Evolutionary conservation across 352 stramenopile species (phyloP), one percentile per base, ranked within the genome.

Genomic region (Phytophthora citrophthora): DNA sequence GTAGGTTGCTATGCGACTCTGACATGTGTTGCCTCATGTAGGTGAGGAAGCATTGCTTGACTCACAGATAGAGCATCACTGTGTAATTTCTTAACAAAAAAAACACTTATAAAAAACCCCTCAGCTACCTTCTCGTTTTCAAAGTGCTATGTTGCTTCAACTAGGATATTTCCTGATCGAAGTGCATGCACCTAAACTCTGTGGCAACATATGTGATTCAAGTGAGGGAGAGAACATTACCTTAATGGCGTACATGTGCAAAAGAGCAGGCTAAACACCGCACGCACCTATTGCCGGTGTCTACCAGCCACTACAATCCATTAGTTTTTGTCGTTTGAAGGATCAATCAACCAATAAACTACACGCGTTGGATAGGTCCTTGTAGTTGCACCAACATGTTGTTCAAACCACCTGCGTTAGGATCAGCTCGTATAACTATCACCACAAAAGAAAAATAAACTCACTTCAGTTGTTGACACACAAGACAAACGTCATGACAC

Each of bases 71-170:
- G 60, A 47, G 46, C 61, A 47, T 58, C 54, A 13, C 39, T 57
- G 54, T 68, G 61, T 69, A 69, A 59, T 34, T 64, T 63, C 34
- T 57, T 50, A 69, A 64, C 15, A 43, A 69, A 63, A 60, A 32
- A 61, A 48, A 16, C 50, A 27, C 16, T 67, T 44, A 24, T 49
- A 26, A 60, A 34, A 29, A 3, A n/a, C 36, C 16, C 12, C 11
- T 40, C 5, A 16, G 34, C 5, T 16, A 20, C 20, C 0, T 20
- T 20, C 0, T 20, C 20, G 20, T 20, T 20, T 20, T 20, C 20
- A 20, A 20, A 20, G 20, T 20, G 20, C 20, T 20, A 20, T 20
- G 18, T 4, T 39, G 32, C 34, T 40, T 29, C 26, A 29, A 29
- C 26, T 20, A 20, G 20, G 20, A 20, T 20, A 20, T 20, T 20